These are phyloP conservation scores for Herpotrichia juniperi DNA, from an alignment of 2,329 filamentous ascomycete species.

Conservation along the genomic window DNA sequence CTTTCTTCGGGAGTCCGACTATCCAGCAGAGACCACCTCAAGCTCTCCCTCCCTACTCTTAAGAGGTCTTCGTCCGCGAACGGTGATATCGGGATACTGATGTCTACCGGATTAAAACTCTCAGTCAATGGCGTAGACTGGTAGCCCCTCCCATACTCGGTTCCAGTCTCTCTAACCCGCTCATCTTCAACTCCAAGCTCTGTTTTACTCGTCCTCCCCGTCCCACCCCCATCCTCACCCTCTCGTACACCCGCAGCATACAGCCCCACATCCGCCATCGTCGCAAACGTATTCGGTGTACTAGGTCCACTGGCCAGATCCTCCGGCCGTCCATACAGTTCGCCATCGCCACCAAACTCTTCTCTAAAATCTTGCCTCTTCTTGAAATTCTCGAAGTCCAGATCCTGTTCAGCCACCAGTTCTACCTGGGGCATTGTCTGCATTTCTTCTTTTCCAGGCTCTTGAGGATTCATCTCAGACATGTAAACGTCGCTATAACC, in stretches of 20 bases:
- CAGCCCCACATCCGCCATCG: slow-evolving; percentile 25
- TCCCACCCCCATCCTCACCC: slow-evolving; percentile 15
- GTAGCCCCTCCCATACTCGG: slow-evolving; percentile 32
- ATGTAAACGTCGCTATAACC: slow-evolving; percentile 82
- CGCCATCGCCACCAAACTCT: slow-evolving; percentile 76
- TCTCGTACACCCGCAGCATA: slow-evolving; percentile 13
- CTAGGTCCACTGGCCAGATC: slow-evolving; percentile 57
- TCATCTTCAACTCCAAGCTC: slow-evolving; percentile 17
- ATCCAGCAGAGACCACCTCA: no score
- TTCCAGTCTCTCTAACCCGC: slow-evolving; percentile 20
- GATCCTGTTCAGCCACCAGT: slow-evolving; percentile 80
- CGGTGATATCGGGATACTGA: slow-evolving; percentile 29
- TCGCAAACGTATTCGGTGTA: slow-evolving; percentile 37
- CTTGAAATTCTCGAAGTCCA: slow-evolving; percentile 92
- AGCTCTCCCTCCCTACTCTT: no score
- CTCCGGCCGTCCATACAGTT: slow-evolving; percentile 60
- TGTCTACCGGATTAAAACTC: slow-evolving; percentile 23
- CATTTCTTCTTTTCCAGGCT: slow-evolving; percentile 56
- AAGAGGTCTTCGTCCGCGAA: slow-evolving; percentile 26
- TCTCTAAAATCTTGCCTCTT: slow-evolving; percentile 85
- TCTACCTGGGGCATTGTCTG: slow-evolving; percentile 69
- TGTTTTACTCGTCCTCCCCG: slow-evolving; percentile 28
- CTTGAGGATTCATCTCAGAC: slow-evolving; percentile 71
- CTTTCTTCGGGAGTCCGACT: no score
- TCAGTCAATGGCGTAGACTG: slow-evolving; percentile 22